Evolutionary conservation across 129 eudicot species (phyloP).

Genomic region (Pulicaria dysenterica): DNA sequence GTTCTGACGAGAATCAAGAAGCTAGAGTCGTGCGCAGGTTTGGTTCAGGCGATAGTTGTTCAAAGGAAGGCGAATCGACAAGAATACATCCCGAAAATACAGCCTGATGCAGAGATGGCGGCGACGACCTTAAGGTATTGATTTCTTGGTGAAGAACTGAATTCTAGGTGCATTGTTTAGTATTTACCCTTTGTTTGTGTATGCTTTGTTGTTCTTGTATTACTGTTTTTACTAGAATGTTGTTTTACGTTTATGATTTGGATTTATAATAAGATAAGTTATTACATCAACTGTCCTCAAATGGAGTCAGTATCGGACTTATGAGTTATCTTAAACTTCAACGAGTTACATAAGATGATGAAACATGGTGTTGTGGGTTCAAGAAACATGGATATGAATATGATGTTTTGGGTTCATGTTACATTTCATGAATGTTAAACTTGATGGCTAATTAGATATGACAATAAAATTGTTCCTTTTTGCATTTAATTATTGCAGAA

Average conservation of each 20-base stretch:
- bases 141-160: neutral
- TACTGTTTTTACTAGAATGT: no score
- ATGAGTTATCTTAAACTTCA: no score
- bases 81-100: no score
- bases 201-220: neutral
- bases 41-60: no score
- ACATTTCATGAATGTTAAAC: neutral
- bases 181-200: no score
- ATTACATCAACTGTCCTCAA: neutral
- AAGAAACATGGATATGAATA: neutral
- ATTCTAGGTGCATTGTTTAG: neutral
- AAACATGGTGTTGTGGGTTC: constrained; percentile 1
- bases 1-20: no score
- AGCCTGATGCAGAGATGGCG: no score
- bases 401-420: neutral
- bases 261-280: neutral
- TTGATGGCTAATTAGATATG: neutral
- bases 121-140: no score
- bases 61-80: no score
- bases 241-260: neutral
- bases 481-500: constrained; percentile 53
- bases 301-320: neutral
- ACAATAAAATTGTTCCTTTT: neutral
- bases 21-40: no score
- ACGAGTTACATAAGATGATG: neutral